Conservation (phyloP, 331 rosid species). For the Quercus lobata region DNA sequence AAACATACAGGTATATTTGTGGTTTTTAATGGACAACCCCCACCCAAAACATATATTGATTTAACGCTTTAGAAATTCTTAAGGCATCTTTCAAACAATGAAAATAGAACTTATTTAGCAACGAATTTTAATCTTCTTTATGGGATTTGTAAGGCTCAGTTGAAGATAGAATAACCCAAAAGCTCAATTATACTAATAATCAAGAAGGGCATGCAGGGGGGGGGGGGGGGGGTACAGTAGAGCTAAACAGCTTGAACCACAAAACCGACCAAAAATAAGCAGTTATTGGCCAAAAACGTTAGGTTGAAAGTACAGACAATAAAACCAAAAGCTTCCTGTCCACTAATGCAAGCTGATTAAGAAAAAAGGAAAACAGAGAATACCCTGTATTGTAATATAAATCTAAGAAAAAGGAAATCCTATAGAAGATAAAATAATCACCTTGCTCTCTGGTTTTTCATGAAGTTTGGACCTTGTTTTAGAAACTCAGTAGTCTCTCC, state of each 20-base stretch:
- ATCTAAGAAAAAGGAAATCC: neutral
- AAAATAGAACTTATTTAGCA: neutral
- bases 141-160: constrained; percentile 12
- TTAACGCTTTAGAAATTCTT: neutral
- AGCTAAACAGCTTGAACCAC: neutral
- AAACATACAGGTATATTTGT: neutral
- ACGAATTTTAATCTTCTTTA: neutral
- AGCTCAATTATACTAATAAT: constrained; percentile 5
- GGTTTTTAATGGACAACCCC: neutral
- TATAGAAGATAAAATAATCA: constrained; percentile 17
- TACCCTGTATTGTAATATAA: neutral
- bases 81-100: neutral
- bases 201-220: constrained; percentile 12
- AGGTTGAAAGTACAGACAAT: constrained; percentile 13
- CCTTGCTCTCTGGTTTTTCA: constrained; percentile 95
- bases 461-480: constrained; percentile 92
- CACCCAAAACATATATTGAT: neutral
- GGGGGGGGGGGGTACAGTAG: neutral
- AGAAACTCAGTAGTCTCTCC: constrained; percentile 98
- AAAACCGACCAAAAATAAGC: constrained; percentile 4
- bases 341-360: constrained; percentile 16
- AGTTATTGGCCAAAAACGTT: neutral
- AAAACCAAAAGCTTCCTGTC: constrained; percentile 3
- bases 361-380: neutral
- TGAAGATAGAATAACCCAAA: constrained; percentile 8